These are phyloP conservation scores for Copromyces sp. DNA, from an alignment of 495 filamentous ascomycete species.

Conservation along the genomic window DNA sequence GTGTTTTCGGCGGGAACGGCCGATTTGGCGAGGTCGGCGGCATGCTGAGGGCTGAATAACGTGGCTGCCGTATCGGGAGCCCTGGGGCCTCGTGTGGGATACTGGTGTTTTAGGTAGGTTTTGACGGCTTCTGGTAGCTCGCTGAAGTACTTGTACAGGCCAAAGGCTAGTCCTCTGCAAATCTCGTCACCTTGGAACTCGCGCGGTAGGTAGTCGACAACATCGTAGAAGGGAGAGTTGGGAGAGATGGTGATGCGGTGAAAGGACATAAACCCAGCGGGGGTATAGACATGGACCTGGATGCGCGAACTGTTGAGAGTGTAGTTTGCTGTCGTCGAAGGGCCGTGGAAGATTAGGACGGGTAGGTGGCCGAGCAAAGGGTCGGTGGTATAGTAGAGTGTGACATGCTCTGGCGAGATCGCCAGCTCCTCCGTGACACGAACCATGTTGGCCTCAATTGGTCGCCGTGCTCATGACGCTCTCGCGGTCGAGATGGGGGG, in stretches of 20 bases:
- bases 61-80: conserved; percentile 49
- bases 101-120: conserved; percentile 42
- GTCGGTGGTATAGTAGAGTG: conserved; percentile 74
- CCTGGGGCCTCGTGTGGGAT: conserved; percentile 34
- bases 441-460: conserved; percentile 50
- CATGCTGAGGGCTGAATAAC: conserved; percentile 86
- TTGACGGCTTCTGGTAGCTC: conserved; percentile 73
- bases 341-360: conserved; percentile 75
- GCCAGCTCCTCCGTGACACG: conserved; percentile 53
- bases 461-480: conserved; percentile 16
- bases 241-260: conserved; percentile 85
- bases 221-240: conserved; percentile 86
- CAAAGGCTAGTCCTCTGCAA: conserved; percentile 80
- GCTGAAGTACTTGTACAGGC: conserved; percentile 83
- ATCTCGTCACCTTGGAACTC: conserved; percentile 91
- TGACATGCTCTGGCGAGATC: conserved; percentile 65
- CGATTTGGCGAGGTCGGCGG: conserved; percentile 74
- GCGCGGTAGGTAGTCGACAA: conserved; percentile 82
- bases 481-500: not conserved
- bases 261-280: conserved; percentile 79
- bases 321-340: conserved; percentile 71
- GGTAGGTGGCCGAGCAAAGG: conserved; percentile 61
- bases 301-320: conserved; percentile 83
- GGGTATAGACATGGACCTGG: conserved; percentile 82
- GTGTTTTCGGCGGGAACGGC: conserved; percentile 72